Base-by-base conservation (phyloP, 257 asterid genomes). In the Salvia splendens region DNA sequence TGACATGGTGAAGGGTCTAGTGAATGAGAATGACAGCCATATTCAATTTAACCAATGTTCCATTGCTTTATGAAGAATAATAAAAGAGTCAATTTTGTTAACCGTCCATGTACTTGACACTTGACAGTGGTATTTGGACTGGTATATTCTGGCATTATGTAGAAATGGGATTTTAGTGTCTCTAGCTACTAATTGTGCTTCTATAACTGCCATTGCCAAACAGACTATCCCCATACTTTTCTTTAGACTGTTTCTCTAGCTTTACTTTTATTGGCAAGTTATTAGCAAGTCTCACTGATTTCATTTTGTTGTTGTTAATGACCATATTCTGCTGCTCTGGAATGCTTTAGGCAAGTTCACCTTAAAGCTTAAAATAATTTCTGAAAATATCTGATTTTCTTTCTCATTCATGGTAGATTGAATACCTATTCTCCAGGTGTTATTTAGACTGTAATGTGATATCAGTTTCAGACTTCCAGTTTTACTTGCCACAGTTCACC, bases 321-420 rank as follows among this genome's bases (percentile, higher is more conserved):
- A 35, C 8, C 11, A 3, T 10, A 47, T 20, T 20, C 35, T 48
- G 69, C 58, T 46, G 20, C 47, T 11, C 41, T 20, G 32, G 42
- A 11, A 17, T 61, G 67, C 17, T 61, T 9, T 61, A 20, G 11
- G 53, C 12, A 42, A 17, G 53, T 42, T 61, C 12, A 61, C 38
- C 38, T 41, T 30, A 61, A 38, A 24, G 30, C 30, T 24, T 24
- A 24, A 24, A 61, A 41, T 32, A 46, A 30, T 62, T 4, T 46
- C 14, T 63, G 24, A 45, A 28, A 30, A 50, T 46, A 63, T 65
- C 35, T 35, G 38, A 15, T 58, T 33, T 35, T 36, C 33, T 58
- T 35, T 36, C 32, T 36, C 64, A 32, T 12, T 38, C 48, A 14
- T 35, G 48, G 24, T 41, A 33, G 36, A 17, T 20, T 10, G 14